Conservation (phyloP, 2,329 filamentous ascomycete genomes). For the Stagonosporopsis vannaccii region DNA sequence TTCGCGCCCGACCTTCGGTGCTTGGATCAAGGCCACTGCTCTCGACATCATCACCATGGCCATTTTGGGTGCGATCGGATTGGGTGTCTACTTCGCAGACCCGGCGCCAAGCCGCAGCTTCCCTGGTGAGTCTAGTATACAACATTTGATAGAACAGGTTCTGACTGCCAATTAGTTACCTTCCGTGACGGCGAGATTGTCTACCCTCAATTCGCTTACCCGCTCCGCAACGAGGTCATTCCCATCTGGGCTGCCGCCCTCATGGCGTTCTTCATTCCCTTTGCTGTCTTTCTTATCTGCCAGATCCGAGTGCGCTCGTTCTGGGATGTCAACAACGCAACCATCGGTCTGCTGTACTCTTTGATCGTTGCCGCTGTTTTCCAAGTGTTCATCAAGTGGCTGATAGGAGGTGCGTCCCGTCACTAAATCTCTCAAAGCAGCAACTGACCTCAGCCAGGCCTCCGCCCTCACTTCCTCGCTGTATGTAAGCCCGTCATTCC, state of each 20-base stretch:
- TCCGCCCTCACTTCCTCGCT: conserved; percentile 71
- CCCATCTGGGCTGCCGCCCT: conserved; percentile 75
- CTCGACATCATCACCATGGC: conserved; percentile 73
- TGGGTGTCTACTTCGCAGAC: conserved; percentile 71
- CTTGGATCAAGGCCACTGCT: conserved; percentile 73
- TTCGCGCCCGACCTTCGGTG: conserved; percentile 65
- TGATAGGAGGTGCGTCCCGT: conserved; percentile 69
- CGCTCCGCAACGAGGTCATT: conserved; percentile 70
- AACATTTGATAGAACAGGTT: neutral
- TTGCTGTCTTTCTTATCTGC: conserved; percentile 68
- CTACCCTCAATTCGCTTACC: conserved; percentile 73
- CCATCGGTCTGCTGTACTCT: conserved; percentile 73
- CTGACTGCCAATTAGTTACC: conserved; percentile 52
- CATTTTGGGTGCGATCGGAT: conserved; percentile 69
- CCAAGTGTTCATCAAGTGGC: conserved; percentile 78
- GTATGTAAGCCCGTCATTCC: conserved; percentile 71
- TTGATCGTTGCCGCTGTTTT: conserved; percentile 76
- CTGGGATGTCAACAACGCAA: conserved; percentile 70
- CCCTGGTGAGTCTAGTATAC: conserved; percentile 48
- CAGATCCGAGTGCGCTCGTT: conserved; percentile 68
- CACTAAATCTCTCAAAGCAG: neutral
- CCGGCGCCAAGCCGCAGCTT: conserved; percentile 75
- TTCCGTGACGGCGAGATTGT: conserved; percentile 73
- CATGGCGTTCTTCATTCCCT: conserved; percentile 69
- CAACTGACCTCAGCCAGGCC: conserved; percentile 16